phyloP scores from a whole-genome alignment of 805 yeast genomes.

The Kazachstania viticola region DNA sequence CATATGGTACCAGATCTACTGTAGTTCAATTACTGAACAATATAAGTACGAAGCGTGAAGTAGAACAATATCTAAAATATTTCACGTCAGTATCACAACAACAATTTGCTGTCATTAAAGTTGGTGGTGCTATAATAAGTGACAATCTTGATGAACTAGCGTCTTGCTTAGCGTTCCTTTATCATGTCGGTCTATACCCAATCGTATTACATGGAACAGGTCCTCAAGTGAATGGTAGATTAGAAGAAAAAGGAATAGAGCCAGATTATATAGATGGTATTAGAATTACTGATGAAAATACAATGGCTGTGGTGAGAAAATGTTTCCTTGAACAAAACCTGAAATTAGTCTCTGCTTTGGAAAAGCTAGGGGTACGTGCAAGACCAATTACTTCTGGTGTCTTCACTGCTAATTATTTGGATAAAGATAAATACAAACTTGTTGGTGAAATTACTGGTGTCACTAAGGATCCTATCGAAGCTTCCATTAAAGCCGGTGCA shows the following conservation, averaged over 20 bases:
- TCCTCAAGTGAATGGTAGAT: slow-evolving; percentile 90
- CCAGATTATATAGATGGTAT: slow-evolving; percentile 96
- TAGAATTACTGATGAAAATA: slow-evolving; percentile 84
- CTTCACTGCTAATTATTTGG: slow-evolving; percentile 84
- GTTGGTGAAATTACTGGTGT: slow-evolving; percentile 87
- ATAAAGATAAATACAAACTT: slow-evolving; percentile 78
- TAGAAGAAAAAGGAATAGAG: slow-evolving; percentile 89
- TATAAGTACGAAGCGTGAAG: slow-evolving; percentile 95
- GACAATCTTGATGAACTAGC: slow-evolving; percentile 90
- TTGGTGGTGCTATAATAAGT: slow-evolving; percentile 97
- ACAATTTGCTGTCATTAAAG: slow-evolving; percentile 96
- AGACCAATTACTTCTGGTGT: slow-evolving; percentile 98
- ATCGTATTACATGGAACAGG: slow-evolving; percentile 97
- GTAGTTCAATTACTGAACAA: slow-evolving; percentile 91
- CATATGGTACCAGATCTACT: slow-evolving; percentile 65
- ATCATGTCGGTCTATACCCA: slow-evolving; percentile 95
- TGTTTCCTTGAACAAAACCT: slow-evolving; percentile 94
- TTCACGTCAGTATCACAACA: slow-evolving; percentile 94
- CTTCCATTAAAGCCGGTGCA: slow-evolving; percentile 92
- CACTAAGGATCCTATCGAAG: slow-evolving; percentile 82
- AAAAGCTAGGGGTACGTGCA: slow-evolving; percentile 93
- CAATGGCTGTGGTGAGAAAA: slow-evolving; percentile 92
- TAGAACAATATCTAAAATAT: slow-evolving; percentile 91
- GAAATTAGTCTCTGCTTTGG: slow-evolving; percentile 89
- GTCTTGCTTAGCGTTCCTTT: slow-evolving; percentile 86